Conservation (phyloP, 768 basidiomycete species). For the Termitomyces sp. region DNA sequence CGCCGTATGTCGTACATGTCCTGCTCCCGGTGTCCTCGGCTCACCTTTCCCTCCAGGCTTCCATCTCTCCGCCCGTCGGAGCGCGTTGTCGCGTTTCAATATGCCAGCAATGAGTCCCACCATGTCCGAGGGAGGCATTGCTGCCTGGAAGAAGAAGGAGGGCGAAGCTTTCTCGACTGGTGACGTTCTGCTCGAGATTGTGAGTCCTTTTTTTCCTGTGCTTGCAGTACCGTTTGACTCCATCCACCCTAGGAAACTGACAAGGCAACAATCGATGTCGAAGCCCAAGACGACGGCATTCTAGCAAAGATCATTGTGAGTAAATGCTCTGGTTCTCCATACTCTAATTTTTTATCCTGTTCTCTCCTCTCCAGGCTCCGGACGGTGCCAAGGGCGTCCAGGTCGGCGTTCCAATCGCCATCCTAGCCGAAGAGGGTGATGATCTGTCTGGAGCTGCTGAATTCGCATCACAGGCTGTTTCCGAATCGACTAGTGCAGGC, state of each 20-base stretch:
- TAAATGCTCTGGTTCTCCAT: conserved; percentile 4
- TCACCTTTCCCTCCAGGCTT: conserved; percentile 40
- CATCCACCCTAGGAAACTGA: conserved; percentile 79
- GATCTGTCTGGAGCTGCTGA: conserved; percentile 81
- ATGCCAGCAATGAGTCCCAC: conserved; percentile 99
- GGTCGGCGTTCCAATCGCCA: conserved; percentile 87
- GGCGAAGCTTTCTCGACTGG: conserved; percentile 86
- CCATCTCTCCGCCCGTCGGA: conserved; percentile 72
- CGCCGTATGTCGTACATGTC: conserved; percentile 44
- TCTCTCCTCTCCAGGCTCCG: conserved; percentile 41
- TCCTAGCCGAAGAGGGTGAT: conserved; percentile 93
- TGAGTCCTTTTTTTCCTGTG: conserved; percentile 30
- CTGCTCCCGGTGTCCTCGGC: neutral
- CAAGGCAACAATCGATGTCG: conserved; percentile 99
- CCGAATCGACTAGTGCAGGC: conserved; percentile 33
- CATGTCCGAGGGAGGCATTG: conserved; percentile 99
- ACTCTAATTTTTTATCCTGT: neutral
- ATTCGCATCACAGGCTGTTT: conserved; percentile 58
- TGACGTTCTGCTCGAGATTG: conserved; percentile 95
- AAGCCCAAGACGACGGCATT: conserved; percentile 96
- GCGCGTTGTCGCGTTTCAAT: conserved; percentile 81
- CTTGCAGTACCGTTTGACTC: conserved; percentile 10
- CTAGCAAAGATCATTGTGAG: conserved; percentile 95
- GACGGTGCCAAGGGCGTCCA: conserved; percentile 85
- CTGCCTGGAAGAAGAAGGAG: conserved; percentile 95